These are phyloP conservation scores for Pelargonium myrrhifolium DNA, from an alignment of 441 rosid genomes.

Conservation along the genomic window DNA sequence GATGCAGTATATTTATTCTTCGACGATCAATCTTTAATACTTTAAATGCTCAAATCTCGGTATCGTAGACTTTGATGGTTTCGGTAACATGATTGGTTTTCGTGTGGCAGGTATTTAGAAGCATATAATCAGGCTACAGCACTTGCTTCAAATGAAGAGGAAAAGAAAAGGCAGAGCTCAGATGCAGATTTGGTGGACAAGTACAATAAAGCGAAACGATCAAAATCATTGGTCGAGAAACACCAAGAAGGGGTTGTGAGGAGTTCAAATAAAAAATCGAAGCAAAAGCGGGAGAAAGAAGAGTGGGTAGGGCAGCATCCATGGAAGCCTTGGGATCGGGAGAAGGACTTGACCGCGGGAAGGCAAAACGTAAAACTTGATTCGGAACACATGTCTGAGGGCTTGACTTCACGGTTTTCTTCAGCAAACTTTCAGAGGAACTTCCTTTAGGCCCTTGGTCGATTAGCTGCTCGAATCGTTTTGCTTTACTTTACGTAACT, in stretches of 20 bases:
- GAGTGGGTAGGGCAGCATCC: constrained; percentile 90
- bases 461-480: no score
- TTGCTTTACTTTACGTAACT: no score
- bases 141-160: constrained; percentile 66
- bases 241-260: constrained; percentile 53
- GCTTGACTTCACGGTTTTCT: constrained; percentile 69
- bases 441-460: constrained; percentile 51
- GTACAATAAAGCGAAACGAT: constrained; percentile 73
- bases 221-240: constrained; percentile 73
- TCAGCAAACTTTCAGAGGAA: constrained; percentile 76
- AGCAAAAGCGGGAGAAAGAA: constrained; percentile 47
- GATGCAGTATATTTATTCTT: constrained; percentile 43
- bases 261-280: constrained; percentile 48
- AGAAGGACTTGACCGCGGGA: constrained; percentile 72
- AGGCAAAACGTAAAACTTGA: constrained; percentile 65
- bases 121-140: constrained; percentile 74
- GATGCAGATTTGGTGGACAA: constrained; percentile 85
- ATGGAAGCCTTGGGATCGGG: constrained; percentile 98
- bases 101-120: constrained; percentile 58
- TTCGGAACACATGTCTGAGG: constrained; percentile 57
- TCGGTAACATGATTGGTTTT: neutral
- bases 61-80: neutral
- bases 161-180: constrained; percentile 32
- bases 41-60: neutral
- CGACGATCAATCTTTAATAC: neutral